Base-by-base conservation (phyloP, 2,329 filamentous ascomycete species). In the Microcyclospora pomicola region DNA sequence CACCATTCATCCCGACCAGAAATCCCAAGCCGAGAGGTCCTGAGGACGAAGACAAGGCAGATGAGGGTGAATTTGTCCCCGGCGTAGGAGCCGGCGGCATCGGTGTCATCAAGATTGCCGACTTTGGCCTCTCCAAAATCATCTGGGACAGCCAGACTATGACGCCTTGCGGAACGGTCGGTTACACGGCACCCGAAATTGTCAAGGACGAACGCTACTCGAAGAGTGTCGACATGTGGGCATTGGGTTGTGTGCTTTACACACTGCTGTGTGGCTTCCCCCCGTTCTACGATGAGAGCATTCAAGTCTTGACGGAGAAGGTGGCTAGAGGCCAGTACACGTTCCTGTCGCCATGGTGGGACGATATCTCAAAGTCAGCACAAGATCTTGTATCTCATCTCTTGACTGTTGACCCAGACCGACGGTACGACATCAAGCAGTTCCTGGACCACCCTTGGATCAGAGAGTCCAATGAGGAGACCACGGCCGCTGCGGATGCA, bases 221-320 rank as follows among this genome's bases (percentile, higher is more conserved):
- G 29, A 98, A 96, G 69, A 92, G 85, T 36, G 91, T 98, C 33
- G 91, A 98, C 56, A 98, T 98, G 91, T 98, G 91, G 91, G 91
- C 91, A 3, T 64, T 98, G 27, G 91, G 91, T 11, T 98, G 91
- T 58, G 91, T 98, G 9, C 69, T 98, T 5, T 98, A 98, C 66
- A 98, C 91, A 1, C 68, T 98, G 1, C 80, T 98, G 12, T 98
- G 91, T 52, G 91, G 91, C 11, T 98, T 98, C 66, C 91, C 91
- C 9, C 91, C 91, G 2, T 98, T 98, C 63, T 94, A 98, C 60
- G 91, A 98, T 51, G 91, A 98, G 64, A 94, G 85, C 54, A 96
- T 98, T 49, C 86, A 94, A 55, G 81, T 93, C 1, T 73, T 98
- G 43, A 96, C 91, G 1, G 88, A 98, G 58, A 98, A 98, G 69